Evolutionary conservation across 257 asterid genomes (phyloP).

Genomic region (Nicotiana tomentosiformis): DNA sequence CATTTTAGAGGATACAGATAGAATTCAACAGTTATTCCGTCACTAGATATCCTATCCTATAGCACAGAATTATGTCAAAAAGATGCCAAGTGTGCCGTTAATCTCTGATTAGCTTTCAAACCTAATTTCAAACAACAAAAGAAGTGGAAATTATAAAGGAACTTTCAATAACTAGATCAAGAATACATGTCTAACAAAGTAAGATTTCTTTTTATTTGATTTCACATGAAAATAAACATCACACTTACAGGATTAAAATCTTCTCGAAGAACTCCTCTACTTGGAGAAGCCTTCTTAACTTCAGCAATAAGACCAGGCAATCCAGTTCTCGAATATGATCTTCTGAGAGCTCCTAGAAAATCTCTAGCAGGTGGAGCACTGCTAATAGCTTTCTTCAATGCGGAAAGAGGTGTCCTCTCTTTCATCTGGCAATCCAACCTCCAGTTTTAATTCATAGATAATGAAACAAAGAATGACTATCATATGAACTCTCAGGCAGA

Average conservation of each 20-base stretch:
- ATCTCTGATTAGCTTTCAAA: no score
- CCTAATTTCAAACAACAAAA: no score
- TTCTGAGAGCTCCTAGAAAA: conserved; percentile 79
- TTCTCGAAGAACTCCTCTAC: conserved; percentile 79
- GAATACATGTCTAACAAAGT: not conserved
- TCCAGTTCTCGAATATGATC: conserved; percentile 52
- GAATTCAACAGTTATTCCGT: no score
- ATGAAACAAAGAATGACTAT: not conserved
- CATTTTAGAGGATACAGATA: not conserved
- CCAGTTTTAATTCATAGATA: not conserved
- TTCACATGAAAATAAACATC: not conserved
- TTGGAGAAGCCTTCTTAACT: conserved; percentile 94
- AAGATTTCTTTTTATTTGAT: not conserved
- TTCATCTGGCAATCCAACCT: conserved; percentile 47
- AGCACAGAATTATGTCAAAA: no score
- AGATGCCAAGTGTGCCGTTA: no score
- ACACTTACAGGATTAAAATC: conserved; percentile 79
- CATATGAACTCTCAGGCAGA: not conserved
- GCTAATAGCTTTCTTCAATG: conserved; percentile 40
- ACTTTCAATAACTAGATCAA: not conserved
- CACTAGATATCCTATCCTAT: no score
- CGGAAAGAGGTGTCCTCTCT: conserved; percentile 45
- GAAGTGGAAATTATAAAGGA: not conserved
- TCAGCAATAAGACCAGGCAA: conserved; percentile 89
- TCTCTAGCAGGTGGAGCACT: conserved; percentile 60